Base-by-base conservation (phyloP, 1,139 yeast genomes). In the Entelexis sorbosivorans region DNA sequence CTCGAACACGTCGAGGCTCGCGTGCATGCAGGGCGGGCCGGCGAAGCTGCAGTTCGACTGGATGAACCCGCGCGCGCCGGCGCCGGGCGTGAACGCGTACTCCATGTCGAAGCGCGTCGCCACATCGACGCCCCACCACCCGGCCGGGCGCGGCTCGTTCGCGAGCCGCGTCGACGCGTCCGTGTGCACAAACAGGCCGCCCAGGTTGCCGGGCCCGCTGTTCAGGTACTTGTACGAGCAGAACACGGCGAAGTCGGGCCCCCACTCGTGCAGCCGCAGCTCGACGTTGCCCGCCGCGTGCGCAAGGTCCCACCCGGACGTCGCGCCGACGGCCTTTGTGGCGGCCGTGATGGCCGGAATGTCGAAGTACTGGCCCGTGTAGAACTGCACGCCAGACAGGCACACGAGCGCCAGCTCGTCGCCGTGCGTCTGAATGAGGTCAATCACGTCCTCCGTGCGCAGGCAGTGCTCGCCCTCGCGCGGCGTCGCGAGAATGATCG, bases 41-140 rank as follows among this genome's bases (percentile, higher is more conserved):
- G 51, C 42, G 50, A 59, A 47, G 44, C 47, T 47, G 28, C 51
- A 48, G 66, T 89, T 89, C n/a, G 95, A 84, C 69, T 88, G 94
- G 59, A 95, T 74, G 66, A 81, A 89, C 0, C 95, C 93, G 26
- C 84, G 72, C 0, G 96, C 97, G 26, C 93, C 83, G 13, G 74
- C 71, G 32, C 84, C 82, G 0, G 96, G 95, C 55, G 81, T 82
- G 59, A 87, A 89, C 43, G 72, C 64, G 62, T 84, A 93, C 53
- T 75, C 66, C 97, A 89, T 89, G 59, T 80, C 73, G 65, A 89
- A 89, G 55, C 96, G 70, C 32, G 78, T 79, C 1, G 62, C 59
- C 0, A 81, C 70, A 59, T 83, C 78, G 63, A 86, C 88, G 0
- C 96, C 96, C 96, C 97, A 89, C 97, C 97, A 89, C 0, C 97